A percentile compares a stretch with the other conserved stretches of the same genome.
Conservation (phyloP, 495 filamentous ascomycete genomes). For the Bacidia gigantensis region DNA sequence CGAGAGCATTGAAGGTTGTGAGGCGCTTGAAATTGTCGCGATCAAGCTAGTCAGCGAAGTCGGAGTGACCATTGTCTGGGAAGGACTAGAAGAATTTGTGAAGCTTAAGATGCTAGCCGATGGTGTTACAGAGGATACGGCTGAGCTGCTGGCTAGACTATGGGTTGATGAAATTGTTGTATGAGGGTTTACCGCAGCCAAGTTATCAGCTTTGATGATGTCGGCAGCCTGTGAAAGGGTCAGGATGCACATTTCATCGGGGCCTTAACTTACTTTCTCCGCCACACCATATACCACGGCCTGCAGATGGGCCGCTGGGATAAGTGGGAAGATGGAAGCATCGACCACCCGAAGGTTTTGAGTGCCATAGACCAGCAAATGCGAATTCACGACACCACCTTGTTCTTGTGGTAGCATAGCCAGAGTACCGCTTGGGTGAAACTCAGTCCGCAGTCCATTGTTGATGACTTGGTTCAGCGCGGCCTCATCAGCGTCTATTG, state of each 20-base stretch:
- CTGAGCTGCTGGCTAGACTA: not conserved
- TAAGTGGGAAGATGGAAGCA: constrained; percentile 32
- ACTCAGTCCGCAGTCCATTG: constrained; percentile 27
- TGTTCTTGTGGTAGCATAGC: constrained; percentile 35
- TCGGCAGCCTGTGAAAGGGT: constrained; percentile 19
- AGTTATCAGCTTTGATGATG: constrained; percentile 20
- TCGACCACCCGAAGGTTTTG: constrained; percentile 39
- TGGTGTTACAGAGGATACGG: not conserved
- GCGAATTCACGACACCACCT: constrained; percentile 37
- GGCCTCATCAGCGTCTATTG: constrained; percentile 17
- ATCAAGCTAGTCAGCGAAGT: not conserved
- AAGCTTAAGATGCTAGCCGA: not conserved
- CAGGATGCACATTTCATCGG: too few relatives aligned
- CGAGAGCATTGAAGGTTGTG: not conserved
- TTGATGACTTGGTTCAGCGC: constrained; percentile 20
- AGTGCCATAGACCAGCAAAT: constrained; percentile 35
- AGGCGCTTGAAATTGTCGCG: not conserved
- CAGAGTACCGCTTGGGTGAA: constrained; percentile 36
- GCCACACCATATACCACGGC: constrained; percentile 37
- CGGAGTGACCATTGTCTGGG: not conserved
- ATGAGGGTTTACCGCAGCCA: not conserved
- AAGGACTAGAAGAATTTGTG: not conserved
- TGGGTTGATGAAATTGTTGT: not conserved
- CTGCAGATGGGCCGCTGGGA: constrained; percentile 37
- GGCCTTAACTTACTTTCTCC: constrained; percentile 29